Conservation (phyloP, 768 basidiomycete genomes). For the Tylopilus intermedius region DNA sequence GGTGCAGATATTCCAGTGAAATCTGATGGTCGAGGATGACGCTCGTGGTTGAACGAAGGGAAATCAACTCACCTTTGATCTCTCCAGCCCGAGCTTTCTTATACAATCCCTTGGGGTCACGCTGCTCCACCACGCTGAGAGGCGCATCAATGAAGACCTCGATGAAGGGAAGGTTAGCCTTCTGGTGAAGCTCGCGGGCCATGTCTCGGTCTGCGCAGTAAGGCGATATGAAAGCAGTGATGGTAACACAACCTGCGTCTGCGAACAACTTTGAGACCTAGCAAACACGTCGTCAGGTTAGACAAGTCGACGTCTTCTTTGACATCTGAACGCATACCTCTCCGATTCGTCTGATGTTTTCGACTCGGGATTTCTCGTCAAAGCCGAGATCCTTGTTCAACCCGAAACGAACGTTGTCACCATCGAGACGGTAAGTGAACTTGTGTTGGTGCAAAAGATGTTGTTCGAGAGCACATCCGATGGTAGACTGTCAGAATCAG, state of each 20-base stretch:
- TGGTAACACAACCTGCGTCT: slow-evolving; percentile 75
- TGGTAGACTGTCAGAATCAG: slow-evolving; percentile 66
- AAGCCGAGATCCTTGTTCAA: slow-evolving; percentile 96
- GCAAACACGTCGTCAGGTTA: slow-evolving; percentile 7
- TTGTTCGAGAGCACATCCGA: slow-evolving; percentile 95
- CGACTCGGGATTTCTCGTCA: slow-evolving; percentile 83
- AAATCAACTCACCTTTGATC: slow-evolving; percentile 70
- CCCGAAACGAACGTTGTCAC: slow-evolving; percentile 93
- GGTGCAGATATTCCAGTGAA: slow-evolving; percentile 98
- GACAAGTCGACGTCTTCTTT: background rate
- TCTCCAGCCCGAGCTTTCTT: slow-evolving; percentile 93
- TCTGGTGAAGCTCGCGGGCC: slow-evolving; percentile 78
- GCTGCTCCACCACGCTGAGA: slow-evolving; percentile 76
- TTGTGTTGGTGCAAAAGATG: slow-evolving; percentile 83
- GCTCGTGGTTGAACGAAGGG: background rate
- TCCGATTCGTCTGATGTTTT: slow-evolving; percentile 95
- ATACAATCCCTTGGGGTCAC: slow-evolving; percentile 97
- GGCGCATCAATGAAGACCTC: slow-evolving; percentile 97
- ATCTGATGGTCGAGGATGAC: slow-evolving; percentile 46
- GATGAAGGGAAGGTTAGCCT: slow-evolving; percentile 71
- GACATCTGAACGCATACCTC: slow-evolving; percentile 52
- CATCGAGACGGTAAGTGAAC: slow-evolving; percentile 89
- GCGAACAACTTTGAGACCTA: slow-evolving; percentile 95
- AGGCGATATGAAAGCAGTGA: slow-evolving; percentile 99
- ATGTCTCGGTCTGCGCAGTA: slow-evolving; percentile 80